Conservation (phyloP, 192 early-diverging fungal genomes). For the Anaeromyces robustus region DNA sequence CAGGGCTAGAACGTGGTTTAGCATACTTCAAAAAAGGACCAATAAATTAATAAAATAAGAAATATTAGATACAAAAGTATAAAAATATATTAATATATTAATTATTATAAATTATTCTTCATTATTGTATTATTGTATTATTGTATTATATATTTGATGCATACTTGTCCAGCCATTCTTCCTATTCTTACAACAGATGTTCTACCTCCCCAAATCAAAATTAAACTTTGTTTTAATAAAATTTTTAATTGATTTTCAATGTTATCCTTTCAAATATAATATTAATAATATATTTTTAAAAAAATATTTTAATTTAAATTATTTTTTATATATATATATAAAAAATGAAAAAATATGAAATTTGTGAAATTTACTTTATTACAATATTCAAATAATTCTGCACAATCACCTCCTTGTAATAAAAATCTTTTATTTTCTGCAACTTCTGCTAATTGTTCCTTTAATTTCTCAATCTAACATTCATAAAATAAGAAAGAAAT, state of each 20-base stretch:
- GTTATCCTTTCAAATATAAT: slow-evolving; percentile 27
- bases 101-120: too few relatives aligned
- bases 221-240: slow-evolving; percentile 91
- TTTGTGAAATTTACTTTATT: slow-evolving; percentile 35
- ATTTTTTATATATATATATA: background rate
- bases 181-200: slow-evolving; percentile 90
- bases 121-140: too few relatives aligned
- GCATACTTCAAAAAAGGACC: background rate
- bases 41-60: too few relatives aligned
- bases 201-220: slow-evolving; percentile 83
- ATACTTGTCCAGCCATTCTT: slow-evolving; percentile 64
- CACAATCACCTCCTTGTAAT: slow-evolving; percentile 97
- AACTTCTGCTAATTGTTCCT: slow-evolving; percentile 69
- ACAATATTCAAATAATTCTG: slow-evolving; percentile 97
- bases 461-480: slow-evolving; percentile 58
- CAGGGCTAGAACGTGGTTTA: background rate
- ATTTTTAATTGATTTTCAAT: slow-evolving; percentile 95
- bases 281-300: too few relatives aligned
- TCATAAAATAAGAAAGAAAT: too few relatives aligned
- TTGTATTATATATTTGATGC: background rate
- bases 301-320: too few relatives aligned
- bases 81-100: too few relatives aligned
- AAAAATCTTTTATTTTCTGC: slow-evolving; percentile 84
- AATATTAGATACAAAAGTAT: too few relatives aligned
- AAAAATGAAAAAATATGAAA: background rate